Conservation (phyloP, 371 early-diverging fungal species). For the Mucor plumbeus region DNA sequence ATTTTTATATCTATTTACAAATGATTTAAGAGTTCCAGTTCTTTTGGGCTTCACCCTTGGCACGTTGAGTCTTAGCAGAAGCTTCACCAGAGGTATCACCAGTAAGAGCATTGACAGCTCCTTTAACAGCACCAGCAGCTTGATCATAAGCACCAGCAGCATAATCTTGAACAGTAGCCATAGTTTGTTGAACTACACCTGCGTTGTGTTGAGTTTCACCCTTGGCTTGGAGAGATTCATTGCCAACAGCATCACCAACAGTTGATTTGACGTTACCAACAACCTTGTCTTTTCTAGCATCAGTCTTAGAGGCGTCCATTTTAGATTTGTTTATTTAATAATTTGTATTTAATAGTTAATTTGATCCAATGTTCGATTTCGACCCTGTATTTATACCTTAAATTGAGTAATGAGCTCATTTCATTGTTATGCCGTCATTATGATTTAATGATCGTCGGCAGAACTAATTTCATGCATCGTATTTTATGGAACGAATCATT, state of each 20-base stretch:
- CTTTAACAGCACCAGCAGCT: slow-evolving; percentile 28
- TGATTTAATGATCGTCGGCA: slow-evolving; percentile 6
- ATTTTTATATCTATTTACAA: neutral
- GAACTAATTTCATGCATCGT: neutral
- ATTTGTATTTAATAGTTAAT: neutral
- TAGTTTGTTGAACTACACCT: slow-evolving; percentile 36
- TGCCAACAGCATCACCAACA: slow-evolving; percentile 41
- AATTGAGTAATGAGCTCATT: neutral
- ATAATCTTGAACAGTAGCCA: slow-evolving; percentile 27
- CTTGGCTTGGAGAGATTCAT: slow-evolving; percentile 39
- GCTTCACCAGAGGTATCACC: slow-evolving; percentile 26
- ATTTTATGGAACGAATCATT: slow-evolving; percentile 1
- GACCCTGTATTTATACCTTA: neutral
- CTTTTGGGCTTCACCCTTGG: slow-evolving; percentile 29
- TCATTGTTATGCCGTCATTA: neutral
- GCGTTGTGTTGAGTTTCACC: slow-evolving; percentile 38
- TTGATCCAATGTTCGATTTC: neutral
- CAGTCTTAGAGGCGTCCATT: slow-evolving; percentile 25
- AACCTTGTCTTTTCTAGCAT: slow-evolving; percentile 37
- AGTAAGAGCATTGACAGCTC: slow-evolving; percentile 21
- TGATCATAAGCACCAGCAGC: slow-evolving; percentile 26
- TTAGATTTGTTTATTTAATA: neutral
- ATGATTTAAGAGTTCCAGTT: slow-evolving; percentile 18
- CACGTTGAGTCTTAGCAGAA: slow-evolving; percentile 14
- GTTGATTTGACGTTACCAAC: slow-evolving; percentile 48